Percentiles rank a stretch among this genome's conserved stretches.
phyloP scores from a whole-genome alignment of 768 basidiomycete species.

The Phylloporus sp. region DNA sequence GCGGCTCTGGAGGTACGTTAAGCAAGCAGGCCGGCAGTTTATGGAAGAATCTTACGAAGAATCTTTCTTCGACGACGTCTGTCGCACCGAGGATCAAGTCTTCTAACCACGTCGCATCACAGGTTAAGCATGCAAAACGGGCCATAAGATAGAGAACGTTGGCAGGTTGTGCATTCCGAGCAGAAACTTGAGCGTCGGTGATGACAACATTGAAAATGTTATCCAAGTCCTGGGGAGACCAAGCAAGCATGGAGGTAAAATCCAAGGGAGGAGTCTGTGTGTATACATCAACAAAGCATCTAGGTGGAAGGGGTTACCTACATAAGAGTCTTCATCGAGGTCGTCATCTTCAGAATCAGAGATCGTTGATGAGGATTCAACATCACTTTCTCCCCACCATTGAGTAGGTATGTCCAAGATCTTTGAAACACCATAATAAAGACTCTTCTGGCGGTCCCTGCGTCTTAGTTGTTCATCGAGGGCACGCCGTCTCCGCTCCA shows the following conservation, averaged over 20 bases:
- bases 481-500: slow-evolving; percentile 60
- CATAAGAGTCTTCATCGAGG: slow-evolving; percentile 45
- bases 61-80: slow-evolving; percentile 85
- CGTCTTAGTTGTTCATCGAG: slow-evolving; percentile 55
- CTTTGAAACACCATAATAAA: slow-evolving; percentile 56
- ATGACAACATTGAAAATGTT: slow-evolving; percentile 80
- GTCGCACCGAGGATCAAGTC: slow-evolving; percentile 88
- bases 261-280: slow-evolving; percentile 66
- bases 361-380: slow-evolving; percentile 40
- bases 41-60: slow-evolving; percentile 64
- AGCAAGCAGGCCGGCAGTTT: slow-evolving; percentile 5
- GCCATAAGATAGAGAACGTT: slow-evolving; percentile 88
- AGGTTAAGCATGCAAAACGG: slow-evolving; percentile 88
- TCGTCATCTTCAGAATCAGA: slow-evolving; percentile 50
- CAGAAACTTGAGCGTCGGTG: slow-evolving; percentile 62
- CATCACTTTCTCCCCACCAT: slow-evolving; percentile 61
- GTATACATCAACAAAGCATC: slow-evolving; percentile 5
- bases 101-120: slow-evolving; percentile 88
- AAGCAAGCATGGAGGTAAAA: slow-evolving; percentile 89
- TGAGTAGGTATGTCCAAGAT: slow-evolving; percentile 50
- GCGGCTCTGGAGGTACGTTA: slow-evolving; percentile 48
- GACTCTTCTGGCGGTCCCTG: slow-evolving; percentile 45
- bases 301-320: slow-evolving; percentile 23
- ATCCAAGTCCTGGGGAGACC: slow-evolving; percentile 74
- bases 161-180: slow-evolving; percentile 80